A percentile compares a stretch with the other conserved stretches of the same genome.
phyloP scores from a whole-genome alignment of 2,329 filamentous ascomycete species.

The Fonsecaea monophora region DNA sequence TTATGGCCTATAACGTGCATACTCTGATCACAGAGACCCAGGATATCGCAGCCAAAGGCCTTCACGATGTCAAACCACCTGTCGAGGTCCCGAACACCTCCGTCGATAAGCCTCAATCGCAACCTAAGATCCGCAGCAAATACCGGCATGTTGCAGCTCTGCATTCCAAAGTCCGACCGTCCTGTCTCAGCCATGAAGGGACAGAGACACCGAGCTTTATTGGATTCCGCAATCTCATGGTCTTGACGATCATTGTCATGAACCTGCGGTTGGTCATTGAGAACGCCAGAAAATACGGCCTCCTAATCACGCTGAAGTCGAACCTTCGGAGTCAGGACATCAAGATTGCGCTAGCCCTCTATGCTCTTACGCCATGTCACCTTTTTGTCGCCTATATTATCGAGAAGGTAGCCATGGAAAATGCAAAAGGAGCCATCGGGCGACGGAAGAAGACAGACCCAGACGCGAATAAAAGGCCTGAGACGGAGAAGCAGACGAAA shows the following conservation, averaged over 20 bases:
- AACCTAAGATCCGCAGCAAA: slow-evolving; percentile 55
- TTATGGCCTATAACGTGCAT: slow-evolving; percentile 35
- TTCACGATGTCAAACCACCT: slow-evolving; percentile 23
- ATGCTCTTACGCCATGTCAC: slow-evolving; percentile 87
- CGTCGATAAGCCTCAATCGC: slow-evolving; percentile 9
- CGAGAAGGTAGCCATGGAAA: slow-evolving; percentile 79
- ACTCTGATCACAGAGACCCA: slow-evolving; percentile 30
- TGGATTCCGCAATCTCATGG: slow-evolving; percentile 95
- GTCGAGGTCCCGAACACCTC: slow-evolving; percentile 24
- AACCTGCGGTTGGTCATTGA: slow-evolving; percentile 95
- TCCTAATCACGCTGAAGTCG: slow-evolving; percentile 88
- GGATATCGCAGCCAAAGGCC: slow-evolving; percentile 30
- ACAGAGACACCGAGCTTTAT: slow-evolving; percentile 79
- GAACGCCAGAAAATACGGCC: slow-evolving; percentile 81
- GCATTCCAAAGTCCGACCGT: slow-evolving; percentile 74
- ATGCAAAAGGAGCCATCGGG: slow-evolving; percentile 73
- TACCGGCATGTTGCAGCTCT: slow-evolving; percentile 93
- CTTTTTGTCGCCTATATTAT: slow-evolving; percentile 89
- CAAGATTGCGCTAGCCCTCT: slow-evolving; percentile 76
- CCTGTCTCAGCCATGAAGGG: slow-evolving; percentile 86
- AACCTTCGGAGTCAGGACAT: slow-evolving; percentile 83
- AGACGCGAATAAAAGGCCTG: slow-evolving; percentile 61
- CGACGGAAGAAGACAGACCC: slow-evolving; percentile 60
- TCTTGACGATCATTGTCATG: slow-evolving; percentile 87
- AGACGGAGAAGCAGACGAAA: slow-evolving; percentile 65